Evolutionary conservation across 108 stramenopile species (phyloP), one percentile per base, ranked within the genome.

Genomic region (Pseudonitzschia pungens): DNA sequence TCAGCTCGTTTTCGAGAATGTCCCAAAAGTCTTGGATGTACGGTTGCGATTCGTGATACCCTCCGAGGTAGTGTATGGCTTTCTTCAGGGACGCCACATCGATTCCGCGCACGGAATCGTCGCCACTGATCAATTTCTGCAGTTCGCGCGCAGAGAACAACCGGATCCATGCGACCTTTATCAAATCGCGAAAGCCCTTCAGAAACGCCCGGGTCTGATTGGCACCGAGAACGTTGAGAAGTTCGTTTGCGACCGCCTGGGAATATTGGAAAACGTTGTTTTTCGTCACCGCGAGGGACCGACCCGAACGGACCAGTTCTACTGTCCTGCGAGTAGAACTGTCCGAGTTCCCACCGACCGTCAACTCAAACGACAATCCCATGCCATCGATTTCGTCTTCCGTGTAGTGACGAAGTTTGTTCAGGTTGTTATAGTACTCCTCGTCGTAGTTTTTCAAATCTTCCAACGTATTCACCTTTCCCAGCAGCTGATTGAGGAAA

Each of bases 71-170:
- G 9, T 76, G 74, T 81, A 87, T 96, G 28, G 87, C 78, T 55
- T 52, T 68, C 71, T 84, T 86, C 81, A 98, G 78, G 22, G 95
- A 92, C 4, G 72, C 57, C 1, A 99, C 93, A 74, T 97, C 95
- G 66, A 98, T 89, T 29, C 92, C 92, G 45, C 88, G 83, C n/a
- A 90, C 72, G 16, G 88, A 81, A 73, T 96, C 93, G 77, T 97
- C 97, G 9, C 99, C 99, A 29, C 94, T 88, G 32, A 99, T 93
- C 18, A 99, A 76, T 65, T 92, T 93, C 79, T 99, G 99, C 71
- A 99, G 81, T 74, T 99, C 99, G 29, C 87, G 83, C 10, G 98
- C 87, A 11, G 83, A 83, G 78, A 99, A 99, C 36, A 99, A 73
- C 28, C 97, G 91, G 4, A 99, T 87, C 97, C 97, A 99, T 9